Base-by-base conservation (phyloP, 2,329 filamentous ascomycete genomes). In the Botrytis galanthina region DNA sequence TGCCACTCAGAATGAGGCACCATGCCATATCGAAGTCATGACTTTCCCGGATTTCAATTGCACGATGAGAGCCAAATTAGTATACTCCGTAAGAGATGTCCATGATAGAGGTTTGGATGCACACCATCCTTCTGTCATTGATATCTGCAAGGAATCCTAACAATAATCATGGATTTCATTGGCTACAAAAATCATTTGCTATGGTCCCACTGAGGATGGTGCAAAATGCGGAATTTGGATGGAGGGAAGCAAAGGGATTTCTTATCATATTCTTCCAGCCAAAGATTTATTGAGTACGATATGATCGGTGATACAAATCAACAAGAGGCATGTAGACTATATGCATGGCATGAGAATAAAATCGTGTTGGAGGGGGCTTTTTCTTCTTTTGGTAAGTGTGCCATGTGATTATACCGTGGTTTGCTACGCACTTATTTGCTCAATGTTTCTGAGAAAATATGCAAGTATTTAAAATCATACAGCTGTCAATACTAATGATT, bases 401-500 rank as follows among this genome's bases (percentile, higher is more conserved):
- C 2, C 14, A 29, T 12, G 14, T 29, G 14, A 4, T 3, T 29
- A 29, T 54, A 2, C n/a, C 4, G 14, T 29, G 2, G 2, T 7
- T 29, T 18, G 5, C 51, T 57, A 3, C 29, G 2, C 14, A 29
- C n/a, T 9, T 8, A 29, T 57, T 29, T 18, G n/a, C 14, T 18
- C 6, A 0, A 57, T 29, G 8, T 57, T 2, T 4, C 2, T 4
- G 3, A 37, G 10, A 3, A 16, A 35, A 7, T 26, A 14, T 4
- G 16, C 1, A 7, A 16, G n/a, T 48, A 64, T 14, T 12, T n/a
- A 3, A 16, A 29, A 57, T 8, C 14, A 18, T 57, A 6, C 42
- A 8, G 12, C 29, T 35, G 32, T 48, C 16, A 2, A 48, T n/a
- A 16, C 20, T 18, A 35, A 32, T 48, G 20, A 10, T 22, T 18